These are phyloP conservation scores for Phytophthora podocarpi DNA, from an alignment of 352 stramenopile species.

Conservation along the genomic window DNA sequence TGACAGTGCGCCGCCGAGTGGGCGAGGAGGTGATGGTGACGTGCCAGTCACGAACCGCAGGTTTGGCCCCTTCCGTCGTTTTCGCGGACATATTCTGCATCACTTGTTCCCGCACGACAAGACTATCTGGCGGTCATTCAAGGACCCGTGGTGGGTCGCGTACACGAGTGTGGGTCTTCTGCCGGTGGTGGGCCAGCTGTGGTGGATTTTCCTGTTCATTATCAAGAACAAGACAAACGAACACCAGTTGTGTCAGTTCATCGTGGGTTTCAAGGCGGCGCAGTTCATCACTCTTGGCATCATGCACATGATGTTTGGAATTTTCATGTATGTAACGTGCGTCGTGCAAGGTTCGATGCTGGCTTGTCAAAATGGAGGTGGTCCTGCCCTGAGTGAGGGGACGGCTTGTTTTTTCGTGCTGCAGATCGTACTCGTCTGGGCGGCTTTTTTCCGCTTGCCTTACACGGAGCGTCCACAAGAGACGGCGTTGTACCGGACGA, in stretches of 20 bases:
- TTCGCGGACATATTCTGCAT: conserved; percentile 84
- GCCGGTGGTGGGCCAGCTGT: conserved; percentile 85
- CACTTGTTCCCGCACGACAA: conserved; percentile 89
- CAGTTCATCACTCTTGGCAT: conserved; percentile 91
- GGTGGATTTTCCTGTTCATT: conserved; percentile 91
- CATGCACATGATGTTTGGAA: conserved; percentile 65
- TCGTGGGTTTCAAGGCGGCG: conserved; percentile 90
- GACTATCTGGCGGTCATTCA: conserved; percentile 87
- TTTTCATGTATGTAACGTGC: conserved; percentile 77
- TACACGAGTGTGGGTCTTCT: conserved; percentile 85
- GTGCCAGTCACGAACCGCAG: conserved; percentile 10
- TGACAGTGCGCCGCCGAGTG: background rate
- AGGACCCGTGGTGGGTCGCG: conserved; percentile 80
- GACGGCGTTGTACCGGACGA: conserved; percentile 54
- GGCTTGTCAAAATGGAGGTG: conserved; percentile 58
- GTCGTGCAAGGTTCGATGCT: conserved; percentile 65
- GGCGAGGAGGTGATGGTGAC: background rate
- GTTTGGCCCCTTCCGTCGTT: conserved; percentile 38
- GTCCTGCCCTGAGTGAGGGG: conserved; percentile 65
- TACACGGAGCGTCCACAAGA: conserved; percentile 78
- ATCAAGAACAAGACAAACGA: conserved; percentile 93
- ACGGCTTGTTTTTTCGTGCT: conserved; percentile 85
- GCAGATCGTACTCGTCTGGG: conserved; percentile 86
- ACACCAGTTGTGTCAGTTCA: conserved; percentile 93
- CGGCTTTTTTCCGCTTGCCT: conserved; percentile 83